Percentiles rank a stretch among this genome's conserved stretches.
phyloP scores from a whole-genome alignment of 2,329 filamentous ascomycete genomes.

The Celoporthe dispersa region DNA sequence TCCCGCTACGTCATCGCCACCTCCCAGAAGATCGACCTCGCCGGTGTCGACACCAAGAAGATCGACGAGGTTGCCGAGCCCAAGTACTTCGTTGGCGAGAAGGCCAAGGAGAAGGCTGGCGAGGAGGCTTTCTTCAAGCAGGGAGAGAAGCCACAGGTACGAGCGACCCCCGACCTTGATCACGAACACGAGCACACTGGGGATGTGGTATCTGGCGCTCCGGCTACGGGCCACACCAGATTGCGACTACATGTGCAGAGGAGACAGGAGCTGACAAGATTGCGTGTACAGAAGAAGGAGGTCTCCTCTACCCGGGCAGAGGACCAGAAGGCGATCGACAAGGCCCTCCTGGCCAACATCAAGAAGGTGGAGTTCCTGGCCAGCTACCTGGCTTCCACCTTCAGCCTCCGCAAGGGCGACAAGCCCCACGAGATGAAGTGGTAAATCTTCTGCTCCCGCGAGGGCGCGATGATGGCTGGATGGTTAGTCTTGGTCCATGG shows the following conservation, averaged over 20 bases:
- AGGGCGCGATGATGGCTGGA: constrained; percentile 18
- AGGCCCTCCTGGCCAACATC: constrained; percentile 91
- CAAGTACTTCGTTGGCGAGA: constrained; percentile 97
- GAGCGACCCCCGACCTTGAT: constrained; percentile 6
- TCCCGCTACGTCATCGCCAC: constrained; percentile 93
- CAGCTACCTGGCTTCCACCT: constrained; percentile 92
- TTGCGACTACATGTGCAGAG: not conserved
- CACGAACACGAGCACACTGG: not conserved
- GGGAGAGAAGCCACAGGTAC: constrained; percentile 86
- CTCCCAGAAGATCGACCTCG: constrained; percentile 81
- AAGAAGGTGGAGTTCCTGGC: constrained; percentile 97
- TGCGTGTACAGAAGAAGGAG: constrained; percentile 83
- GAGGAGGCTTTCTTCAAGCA: constrained; percentile 99
- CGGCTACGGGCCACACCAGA: not conserved
- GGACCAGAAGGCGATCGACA: constrained; percentile 99
- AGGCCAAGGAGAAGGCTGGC: constrained; percentile 90
- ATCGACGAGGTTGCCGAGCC: constrained; percentile 74
- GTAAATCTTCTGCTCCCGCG: constrained; percentile 59
- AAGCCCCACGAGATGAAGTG: constrained; percentile 99
- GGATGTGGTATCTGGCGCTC: constrained; percentile 9
- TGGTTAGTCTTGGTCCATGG: constrained; percentile 13
- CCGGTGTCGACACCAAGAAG: constrained; percentile 88
- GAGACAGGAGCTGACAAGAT: constrained; percentile 41
- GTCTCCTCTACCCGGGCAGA: constrained; percentile 87
- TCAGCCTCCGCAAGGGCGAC: constrained; percentile 99